Percentiles rank a stretch among this genome's conserved stretches.
Conservation (phyloP, 1,284 basidiomycete genomes). For the Sporisorium reilianum region DNA sequence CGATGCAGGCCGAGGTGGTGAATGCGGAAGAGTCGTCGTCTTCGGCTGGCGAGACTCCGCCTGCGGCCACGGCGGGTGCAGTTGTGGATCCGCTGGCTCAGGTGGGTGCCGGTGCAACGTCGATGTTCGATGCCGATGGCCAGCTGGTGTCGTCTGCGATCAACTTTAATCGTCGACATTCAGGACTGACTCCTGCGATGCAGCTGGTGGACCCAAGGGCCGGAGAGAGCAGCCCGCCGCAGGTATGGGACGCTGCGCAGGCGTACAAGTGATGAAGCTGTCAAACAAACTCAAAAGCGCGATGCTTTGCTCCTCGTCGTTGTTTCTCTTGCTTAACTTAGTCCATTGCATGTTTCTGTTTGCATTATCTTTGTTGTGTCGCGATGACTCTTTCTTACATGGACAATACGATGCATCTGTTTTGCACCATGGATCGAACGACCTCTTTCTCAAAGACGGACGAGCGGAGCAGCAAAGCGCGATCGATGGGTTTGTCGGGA, state of each 20-base stretch:
- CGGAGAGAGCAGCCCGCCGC: conserved; percentile 1
- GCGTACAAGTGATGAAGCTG: conserved; percentile 35
- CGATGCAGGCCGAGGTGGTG: conserved; percentile 51
- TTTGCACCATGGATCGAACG: no score
- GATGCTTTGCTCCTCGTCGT: background rate
- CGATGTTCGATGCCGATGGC: conserved; percentile 36
- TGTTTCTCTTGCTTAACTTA: no score
- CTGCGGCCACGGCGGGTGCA: background rate
- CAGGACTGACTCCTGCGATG: background rate
- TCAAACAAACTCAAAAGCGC: no score
- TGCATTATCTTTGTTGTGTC: no score
- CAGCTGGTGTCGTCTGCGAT: conserved; percentile 22
- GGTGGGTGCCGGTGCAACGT: background rate
- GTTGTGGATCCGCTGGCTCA: background rate
- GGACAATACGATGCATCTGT: no score
- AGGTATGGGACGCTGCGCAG: conserved; percentile 45
- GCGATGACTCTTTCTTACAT: no score
- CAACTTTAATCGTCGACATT: conserved; percentile 25
- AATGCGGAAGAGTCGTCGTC: conserved; percentile 24
- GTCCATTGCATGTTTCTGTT: no score
- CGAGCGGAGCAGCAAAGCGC: no score
- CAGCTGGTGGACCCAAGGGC: background rate
- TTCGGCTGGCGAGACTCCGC: conserved; percentile 15
- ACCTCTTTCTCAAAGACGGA: no score
- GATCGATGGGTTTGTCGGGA: no score